Conservation (phyloP, 2,329 filamentous ascomycete species). For the Pseudopithomyces chartarum region DNA sequence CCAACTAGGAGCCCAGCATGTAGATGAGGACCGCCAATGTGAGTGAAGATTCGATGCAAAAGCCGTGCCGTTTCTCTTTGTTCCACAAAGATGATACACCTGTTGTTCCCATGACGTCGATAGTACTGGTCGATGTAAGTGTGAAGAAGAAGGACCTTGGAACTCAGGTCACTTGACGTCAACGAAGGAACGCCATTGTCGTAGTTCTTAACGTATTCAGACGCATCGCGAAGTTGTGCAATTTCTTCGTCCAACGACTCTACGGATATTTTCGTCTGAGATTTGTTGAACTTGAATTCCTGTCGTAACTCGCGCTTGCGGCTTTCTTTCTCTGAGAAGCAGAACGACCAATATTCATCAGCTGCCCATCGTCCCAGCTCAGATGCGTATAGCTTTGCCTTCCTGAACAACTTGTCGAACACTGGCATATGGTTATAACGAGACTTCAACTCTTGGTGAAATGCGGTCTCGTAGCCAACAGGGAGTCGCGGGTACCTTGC, state of each 20-base stretch:
- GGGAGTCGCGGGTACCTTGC: slow-evolving; percentile 61
- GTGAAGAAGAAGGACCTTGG: slow-evolving; percentile 72
- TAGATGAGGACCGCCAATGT: slow-evolving; percentile 64
- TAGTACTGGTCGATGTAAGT: slow-evolving; percentile 68
- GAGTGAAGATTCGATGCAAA: slow-evolving; percentile 69
- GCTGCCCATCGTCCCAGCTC: slow-evolving; percentile 83
- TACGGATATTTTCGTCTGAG: slow-evolving; percentile 26
- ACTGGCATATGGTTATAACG: slow-evolving; percentile 58
- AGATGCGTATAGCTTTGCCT: slow-evolving; percentile 63
- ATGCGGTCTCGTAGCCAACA: slow-evolving; percentile 63
- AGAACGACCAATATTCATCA: slow-evolving; percentile 78
- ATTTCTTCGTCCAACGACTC: slow-evolving; percentile 59
- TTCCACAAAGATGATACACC: slow-evolving; percentile 88
- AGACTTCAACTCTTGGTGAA: slow-evolving; percentile 64
- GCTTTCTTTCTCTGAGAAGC: slow-evolving; percentile 66
- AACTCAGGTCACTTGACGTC: slow-evolving; percentile 61
- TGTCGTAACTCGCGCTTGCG: slow-evolving; percentile 65
- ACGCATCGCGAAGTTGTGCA: slow-evolving; percentile 63
- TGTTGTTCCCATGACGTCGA: slow-evolving; percentile 58
- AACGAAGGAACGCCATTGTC: slow-evolving; percentile 49
- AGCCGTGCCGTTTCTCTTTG: slow-evolving; percentile 77
- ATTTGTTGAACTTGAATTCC: slow-evolving; percentile 45
- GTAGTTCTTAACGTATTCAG: slow-evolving; percentile 60
- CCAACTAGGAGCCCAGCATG: slow-evolving; percentile 69
- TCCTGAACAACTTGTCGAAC: slow-evolving; percentile 64